Base-by-base conservation (phyloP, 176 grass and related monocot genomes). In the Aechmea fasciata region DNA sequence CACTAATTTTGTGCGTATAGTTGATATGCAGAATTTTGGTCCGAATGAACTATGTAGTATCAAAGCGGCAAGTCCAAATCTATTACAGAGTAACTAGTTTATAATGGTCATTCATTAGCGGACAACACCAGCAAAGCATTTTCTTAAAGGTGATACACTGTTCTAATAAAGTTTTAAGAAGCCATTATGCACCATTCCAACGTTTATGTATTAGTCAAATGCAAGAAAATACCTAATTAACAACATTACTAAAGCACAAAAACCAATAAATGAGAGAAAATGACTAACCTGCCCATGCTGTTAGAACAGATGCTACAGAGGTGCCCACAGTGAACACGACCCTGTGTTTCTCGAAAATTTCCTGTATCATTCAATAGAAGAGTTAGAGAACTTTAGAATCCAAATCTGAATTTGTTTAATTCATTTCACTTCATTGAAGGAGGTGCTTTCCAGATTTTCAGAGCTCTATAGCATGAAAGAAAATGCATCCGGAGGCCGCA, bases 311-410 rank as follows among this genome's bases (percentile, higher is more conserved):
- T 47, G 93, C 84, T 52, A 96, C 76, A 48, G 93, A 92, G 10
- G 93, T 96, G 20, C 93, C 93, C 11, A 96, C 78, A 3, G 93
- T 92, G 77, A 92, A 96, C 19, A 92, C 93, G 51, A 92, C 84
- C 24, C 86, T 72, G 57, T 96, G 93, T 70, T 15, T 92, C 89
- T 92, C 86, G 66, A 92, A 96, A 59, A 90, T 84, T 73, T 89
- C 63, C 86, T 96, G 75, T 63, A 66, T 29, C 28, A 65, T 81
- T 48, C 78, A 64, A 69, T 33, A 77, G 17, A 14, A 41, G 49
- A 22, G 63, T 11, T 24, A 48, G 24, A 11, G 24, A 10, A 26
- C 10, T 13, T 20, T 10, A 20, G 19, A 41, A 41, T 41, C 33
- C 6, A 41, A 41, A 41, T 41, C 33, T 41, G 33, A 41, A 41